A percentile compares a stretch with the other conserved stretches of the same genome.
These are phyloP conservation scores for Trichomonascus vanleenenianus DNA, from an alignment of 805 yeast genomes.

Conservation along the genomic window DNA sequence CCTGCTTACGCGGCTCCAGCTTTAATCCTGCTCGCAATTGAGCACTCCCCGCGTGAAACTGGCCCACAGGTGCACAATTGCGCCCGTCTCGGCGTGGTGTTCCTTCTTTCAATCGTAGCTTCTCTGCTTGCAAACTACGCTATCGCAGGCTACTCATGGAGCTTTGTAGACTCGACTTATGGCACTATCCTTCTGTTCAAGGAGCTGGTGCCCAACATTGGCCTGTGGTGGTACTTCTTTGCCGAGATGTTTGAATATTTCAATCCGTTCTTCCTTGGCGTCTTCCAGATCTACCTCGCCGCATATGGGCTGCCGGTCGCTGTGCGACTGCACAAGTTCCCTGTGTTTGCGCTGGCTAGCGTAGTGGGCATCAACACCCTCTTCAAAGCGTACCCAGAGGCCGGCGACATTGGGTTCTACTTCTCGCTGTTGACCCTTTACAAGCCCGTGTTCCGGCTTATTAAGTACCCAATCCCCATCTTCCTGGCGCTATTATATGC, in stretches of 20 bases:
- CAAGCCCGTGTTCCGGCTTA: conserved; percentile 31
- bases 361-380: conserved; percentile 49
- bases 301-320: conserved; percentile 69
- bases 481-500: conserved; percentile 48
- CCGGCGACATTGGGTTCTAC: conserved; percentile 64
- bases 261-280: conserved; percentile 70
- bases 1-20: conserved; percentile 59
- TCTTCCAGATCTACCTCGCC: conserved; percentile 69
- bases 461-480: conserved; percentile 42
- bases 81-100: conserved; percentile 8
- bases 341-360: conserved; percentile 47
- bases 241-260: conserved; percentile 91
- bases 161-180: conserved; percentile 47
- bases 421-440: conserved; percentile 41
- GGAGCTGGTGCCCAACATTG: conserved; percentile 82
- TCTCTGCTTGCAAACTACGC: conserved; percentile 22
- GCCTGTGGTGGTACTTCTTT: conserved; percentile 98
- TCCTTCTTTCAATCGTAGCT: conserved; percentile 10
- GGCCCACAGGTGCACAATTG: conserved; percentile 5
- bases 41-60: conserved; percentile 7
- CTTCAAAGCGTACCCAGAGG: conserved; percentile 78
- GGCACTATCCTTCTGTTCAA: conserved; percentile 45
- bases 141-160: conserved; percentile 26
- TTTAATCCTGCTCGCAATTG: conserved; percentile 26
- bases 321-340: conserved; percentile 51